Base-by-base conservation (phyloP, 1,284 basidiomycete genomes). In the Pyrrhoderma noxium region DNA sequence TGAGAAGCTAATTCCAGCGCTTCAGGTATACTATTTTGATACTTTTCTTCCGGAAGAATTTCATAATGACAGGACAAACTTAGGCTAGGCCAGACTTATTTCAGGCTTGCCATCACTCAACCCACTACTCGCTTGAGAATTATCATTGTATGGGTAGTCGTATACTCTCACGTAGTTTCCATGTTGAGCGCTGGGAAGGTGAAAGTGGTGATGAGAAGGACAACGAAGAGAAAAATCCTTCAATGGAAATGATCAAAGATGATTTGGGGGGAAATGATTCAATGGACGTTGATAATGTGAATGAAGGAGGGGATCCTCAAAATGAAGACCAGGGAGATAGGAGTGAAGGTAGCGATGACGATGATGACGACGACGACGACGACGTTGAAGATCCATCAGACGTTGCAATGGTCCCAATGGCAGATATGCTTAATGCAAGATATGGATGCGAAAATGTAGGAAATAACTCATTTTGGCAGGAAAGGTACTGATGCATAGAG, bases 391-490 rank as follows among this genome's bases (percentile, higher is more conserved):
- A 86, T 51, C 70, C 82, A 1, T 73, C 77, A 1, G 82, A 90
- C 57, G 83, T 93, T 8, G 84, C 89, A 0, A 96, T 99, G 93
- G 89, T 98, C 1, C 95, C 95, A 0, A 85, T 99, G 75, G 96
- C 95, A 1, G 95, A 98, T 66, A 85, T 98, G 75, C 73, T 95
- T 46, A 96, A 95, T 60, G 93, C 93, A 4, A 79, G 82, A 51
- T 91, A 81, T 64, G 85, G 80, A n/a, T 78, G 77, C 27, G 88
- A 93, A 66, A 97, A 96, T 59, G 93, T 91, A 59, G 55, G 80
- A 50, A 14, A 27, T 44, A 13, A 40, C 5, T 7, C n/a, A 7
- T 8, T 40, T 18, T 14, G n/a, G n/a, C 38, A 40, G 8, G n/a
- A 18, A 40, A 40, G n/a, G 8, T n/a, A 18, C 14, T 18, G n/a